Evolutionary conservation across 495 filamentous ascomycete species (phyloP), one percentile per base, ranked within the genome.

Genomic region (Penicillium cinerascens): DNA sequence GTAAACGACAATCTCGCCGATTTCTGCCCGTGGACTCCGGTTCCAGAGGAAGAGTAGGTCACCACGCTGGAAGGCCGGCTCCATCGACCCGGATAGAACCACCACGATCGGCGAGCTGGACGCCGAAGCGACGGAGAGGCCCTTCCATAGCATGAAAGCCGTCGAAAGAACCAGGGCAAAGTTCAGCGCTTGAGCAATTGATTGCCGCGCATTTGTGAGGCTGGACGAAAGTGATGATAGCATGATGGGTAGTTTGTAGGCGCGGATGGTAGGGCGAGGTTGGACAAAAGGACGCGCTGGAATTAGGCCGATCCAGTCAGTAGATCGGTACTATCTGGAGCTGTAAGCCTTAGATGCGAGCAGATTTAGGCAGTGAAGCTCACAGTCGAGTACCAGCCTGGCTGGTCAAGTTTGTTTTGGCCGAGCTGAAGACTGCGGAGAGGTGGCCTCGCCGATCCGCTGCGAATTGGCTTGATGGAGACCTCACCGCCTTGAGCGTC

Each of bases 131-230:
- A 98, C 83, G 20, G 89, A 93, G 40, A 98, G 82, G 7, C 88
- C 88, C 73, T 98, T 98, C 93, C 92, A 97, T 70, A 96, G 83
- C 92, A 97, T 97, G 69, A 96, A 96, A 0, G 92, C 92, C 3
- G 92, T 96, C 13, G 87, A 91, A 15, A 97, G 85, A 44, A 97
- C 91, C 39, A 99, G 82, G 6, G 84, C 95, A 68, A 99, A 97
- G 68, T 96, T 97, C 63, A 99, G 84, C 55, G 92, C 68, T 74
- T 97, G 95, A n/a, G 87, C 80, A 55, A 90, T 82, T 29, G 88
- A 81, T 59, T 93, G 91, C 60, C 92, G 89, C 47, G 91, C 86
- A 63, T 91, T 88, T 56, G 75, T 69, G 48, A 92, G 72, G 44
- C 63, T 73, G 33, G 67, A 67, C 53, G 73, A 70, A 29, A 96